These are phyloP conservation scores for Globisporangium nodosum DNA, from an alignment of 352 stramenopile genomes.

Conservation along the genomic window DNA sequence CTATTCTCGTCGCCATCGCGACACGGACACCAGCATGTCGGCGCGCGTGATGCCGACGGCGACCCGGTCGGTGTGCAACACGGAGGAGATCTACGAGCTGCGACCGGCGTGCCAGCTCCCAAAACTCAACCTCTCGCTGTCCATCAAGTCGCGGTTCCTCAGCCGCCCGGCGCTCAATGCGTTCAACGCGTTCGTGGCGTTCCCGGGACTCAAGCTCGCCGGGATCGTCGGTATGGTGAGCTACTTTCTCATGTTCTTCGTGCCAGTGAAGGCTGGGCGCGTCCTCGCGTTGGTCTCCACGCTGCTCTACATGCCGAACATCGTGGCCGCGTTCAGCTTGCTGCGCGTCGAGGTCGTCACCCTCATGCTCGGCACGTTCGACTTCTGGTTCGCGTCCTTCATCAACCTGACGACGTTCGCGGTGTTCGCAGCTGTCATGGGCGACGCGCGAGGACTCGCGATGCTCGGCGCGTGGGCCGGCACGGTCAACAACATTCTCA, in stretches of 20 bases:
- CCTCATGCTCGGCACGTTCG: neutral
- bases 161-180: neutral
- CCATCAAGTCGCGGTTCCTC: constrained; percentile 14
- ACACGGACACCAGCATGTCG: neutral
- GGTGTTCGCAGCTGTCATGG: neutral
- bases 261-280: neutral
- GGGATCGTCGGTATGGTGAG: constrained; percentile 8
- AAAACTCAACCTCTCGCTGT: constrained; percentile 11
- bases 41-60: neutral
- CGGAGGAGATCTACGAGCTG: constrained; percentile 10
- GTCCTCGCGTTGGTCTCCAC: neutral
- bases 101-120: constrained; percentile 7
- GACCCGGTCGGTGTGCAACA: too few species aligned
- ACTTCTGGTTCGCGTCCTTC: constrained; percentile 8
- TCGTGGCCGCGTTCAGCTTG: neutral
- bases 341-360: neutral
- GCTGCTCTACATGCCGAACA: constrained; percentile 1
- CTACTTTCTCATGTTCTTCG: neutral
- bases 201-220: constrained; percentile 3
- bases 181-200: constrained; percentile 15
- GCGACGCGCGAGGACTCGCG: constrained; percentile 3
- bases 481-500: constrained; percentile 3
- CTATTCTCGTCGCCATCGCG: too few species aligned
- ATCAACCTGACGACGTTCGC: constrained; percentile 1
- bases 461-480: constrained; percentile 2